Percentiles rank a stretch among this genome's conserved stretches.
Evolutionary conservation across 371 early-diverging fungal species (phyloP).

Genomic region (Rozella allomycis): DNA sequence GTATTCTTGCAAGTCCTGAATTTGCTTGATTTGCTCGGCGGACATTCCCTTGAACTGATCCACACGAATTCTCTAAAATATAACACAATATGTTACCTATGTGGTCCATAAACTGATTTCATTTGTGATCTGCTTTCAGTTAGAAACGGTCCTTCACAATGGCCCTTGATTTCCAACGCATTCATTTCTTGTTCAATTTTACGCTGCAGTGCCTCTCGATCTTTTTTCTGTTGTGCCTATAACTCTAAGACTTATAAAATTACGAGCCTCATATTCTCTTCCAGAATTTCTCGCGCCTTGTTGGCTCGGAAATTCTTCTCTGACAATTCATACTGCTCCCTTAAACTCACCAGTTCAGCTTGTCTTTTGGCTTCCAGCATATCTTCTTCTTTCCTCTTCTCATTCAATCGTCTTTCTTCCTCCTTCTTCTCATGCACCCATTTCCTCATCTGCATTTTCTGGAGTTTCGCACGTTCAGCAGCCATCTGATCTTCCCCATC

Average conservation of each 20-base stretch:
- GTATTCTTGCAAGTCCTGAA: slow-evolving; percentile 10
- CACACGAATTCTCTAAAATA: slow-evolving; percentile 12
- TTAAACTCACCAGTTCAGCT: neutral
- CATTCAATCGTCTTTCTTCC: slow-evolving; percentile 6
- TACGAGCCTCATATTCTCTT: neutral
- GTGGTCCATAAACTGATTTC: slow-evolving; percentile 8
- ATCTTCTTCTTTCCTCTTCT: slow-evolving; percentile 12
- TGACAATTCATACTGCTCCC: too few relatives aligned
- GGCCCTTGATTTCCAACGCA: slow-evolving; percentile 10
- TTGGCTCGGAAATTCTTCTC: too few relatives aligned
- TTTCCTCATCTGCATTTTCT: slow-evolving; percentile 19
- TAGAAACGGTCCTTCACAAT: slow-evolving; percentile 15
- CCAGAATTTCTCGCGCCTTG: neutral
- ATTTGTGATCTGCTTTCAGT: too few relatives aligned
- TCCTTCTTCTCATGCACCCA: slow-evolving; percentile 18
- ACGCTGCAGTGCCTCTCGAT: slow-evolving; percentile 8
- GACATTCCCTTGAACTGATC: slow-evolving; percentile 28
- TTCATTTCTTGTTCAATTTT: slow-evolving; percentile 10
- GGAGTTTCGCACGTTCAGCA: slow-evolving; percentile 6
- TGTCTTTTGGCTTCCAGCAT: neutral
- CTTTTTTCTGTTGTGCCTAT: slow-evolving; percentile 12
- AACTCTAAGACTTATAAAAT: neutral
- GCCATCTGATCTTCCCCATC: slow-evolving; percentile 23
- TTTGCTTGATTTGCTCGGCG: slow-evolving; percentile 11
- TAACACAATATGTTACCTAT: neutral